Evolutionary conservation across 352 stramenopile genomes (phyloP).

Genomic region (Aphanomyces euteiches): DNA sequence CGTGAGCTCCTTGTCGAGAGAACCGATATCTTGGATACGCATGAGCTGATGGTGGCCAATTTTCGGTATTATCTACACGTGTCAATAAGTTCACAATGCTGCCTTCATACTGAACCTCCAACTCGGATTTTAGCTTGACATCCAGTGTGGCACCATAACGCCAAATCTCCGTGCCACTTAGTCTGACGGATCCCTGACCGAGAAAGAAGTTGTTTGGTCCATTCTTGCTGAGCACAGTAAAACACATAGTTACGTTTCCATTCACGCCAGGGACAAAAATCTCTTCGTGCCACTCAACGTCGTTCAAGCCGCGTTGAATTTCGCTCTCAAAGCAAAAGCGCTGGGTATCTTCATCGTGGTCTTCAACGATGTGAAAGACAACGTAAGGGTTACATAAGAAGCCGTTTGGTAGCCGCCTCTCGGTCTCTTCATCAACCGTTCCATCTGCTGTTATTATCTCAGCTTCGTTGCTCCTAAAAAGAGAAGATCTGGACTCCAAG

Average conservation of each 20-base stretch:
- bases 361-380: constrained; percentile 64
- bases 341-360: constrained; percentile 57
- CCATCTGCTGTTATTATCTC: neutral
- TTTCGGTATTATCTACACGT: constrained; percentile 17
- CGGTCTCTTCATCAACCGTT: constrained; percentile 1
- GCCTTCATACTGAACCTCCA: constrained; percentile 46
- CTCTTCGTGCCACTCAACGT: constrained; percentile 51
- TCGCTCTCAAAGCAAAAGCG: constrained; percentile 69
- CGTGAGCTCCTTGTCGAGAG: constrained; percentile 34
- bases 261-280: constrained; percentile 57
- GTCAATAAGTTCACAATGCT: constrained; percentile 30
- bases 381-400: constrained; percentile 74
- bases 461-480: too few relatives aligned
- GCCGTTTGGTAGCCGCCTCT: constrained; percentile 53
- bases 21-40: constrained; percentile 31
- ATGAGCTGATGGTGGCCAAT: constrained; percentile 29
- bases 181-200: constrained; percentile 45
- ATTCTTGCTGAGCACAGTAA: constrained; percentile 71
- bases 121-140: constrained; percentile 41
- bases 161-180: constrained; percentile 53
- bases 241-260: constrained; percentile 55
- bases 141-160: constrained; percentile 41
- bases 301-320: constrained; percentile 41
- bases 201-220: constrained; percentile 74
- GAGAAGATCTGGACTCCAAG: neutral